phyloP scores from a whole-genome alignment of 179 eudicot genomes.

The Beta macrorhiza region DNA sequence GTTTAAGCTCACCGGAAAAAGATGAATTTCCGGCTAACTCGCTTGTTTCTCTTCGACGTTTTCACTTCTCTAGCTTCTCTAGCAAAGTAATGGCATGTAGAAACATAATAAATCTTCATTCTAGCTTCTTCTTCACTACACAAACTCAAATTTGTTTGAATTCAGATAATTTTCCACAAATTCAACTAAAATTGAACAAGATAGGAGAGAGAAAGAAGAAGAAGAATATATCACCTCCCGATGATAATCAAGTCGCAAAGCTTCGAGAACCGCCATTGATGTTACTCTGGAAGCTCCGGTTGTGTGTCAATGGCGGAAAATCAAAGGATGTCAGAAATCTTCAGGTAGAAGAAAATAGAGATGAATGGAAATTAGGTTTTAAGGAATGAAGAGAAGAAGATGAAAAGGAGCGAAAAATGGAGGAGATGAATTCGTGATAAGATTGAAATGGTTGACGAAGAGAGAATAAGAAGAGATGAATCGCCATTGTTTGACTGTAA shows the following conservation, averaged over 20 bases:
- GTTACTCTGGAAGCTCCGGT: neutral
- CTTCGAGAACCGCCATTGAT: constrained; percentile 34
- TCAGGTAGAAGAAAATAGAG: constrained; percentile 8
- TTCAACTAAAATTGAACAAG: neutral
- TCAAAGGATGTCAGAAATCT: neutral
- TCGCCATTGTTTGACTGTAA: too few relatives aligned
- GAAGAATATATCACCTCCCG: constrained; percentile 46
- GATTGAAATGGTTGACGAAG: constrained; percentile 15
- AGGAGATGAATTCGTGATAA: neutral
- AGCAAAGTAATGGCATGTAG: constrained; percentile 76
- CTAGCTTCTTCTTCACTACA: constrained; percentile 87
- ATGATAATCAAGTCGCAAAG: constrained; percentile 51
- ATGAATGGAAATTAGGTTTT: constrained; percentile 14
- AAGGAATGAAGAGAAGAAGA: neutral
- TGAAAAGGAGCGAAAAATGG: constrained; percentile 3
- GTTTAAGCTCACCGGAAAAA: constrained; percentile 16
- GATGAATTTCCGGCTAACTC: too few relatives aligned
- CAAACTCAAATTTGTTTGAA: neutral
- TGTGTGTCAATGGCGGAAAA: neutral
- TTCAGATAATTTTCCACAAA: neutral
- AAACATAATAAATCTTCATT: constrained; percentile 86
- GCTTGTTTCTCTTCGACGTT: too few relatives aligned
- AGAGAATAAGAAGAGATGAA: neutral
- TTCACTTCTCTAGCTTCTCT: too few relatives aligned
- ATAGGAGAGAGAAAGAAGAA: neutral